Base-by-base conservation (phyloP, 2,329 filamentous ascomycete genomes). In the Aspergillus niger region DNA sequence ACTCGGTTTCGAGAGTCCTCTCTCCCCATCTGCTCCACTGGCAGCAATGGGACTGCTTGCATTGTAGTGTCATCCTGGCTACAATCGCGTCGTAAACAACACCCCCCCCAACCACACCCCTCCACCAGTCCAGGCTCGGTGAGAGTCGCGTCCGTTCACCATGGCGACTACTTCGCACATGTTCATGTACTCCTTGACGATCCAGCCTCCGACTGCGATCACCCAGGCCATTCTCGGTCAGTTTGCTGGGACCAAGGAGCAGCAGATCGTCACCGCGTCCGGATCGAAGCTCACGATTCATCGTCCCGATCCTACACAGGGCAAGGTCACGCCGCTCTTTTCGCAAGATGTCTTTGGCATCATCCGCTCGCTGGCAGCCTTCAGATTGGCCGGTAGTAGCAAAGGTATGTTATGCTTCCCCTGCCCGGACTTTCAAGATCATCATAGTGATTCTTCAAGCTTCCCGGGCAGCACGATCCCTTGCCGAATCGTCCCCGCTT, bases 101-200 rank as follows among this genome's bases (percentile, higher is more conserved):
- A n/a, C n/a, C 57, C 38, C 44, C 56, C 50, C 32, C 32, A 36
- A 36, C 32, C 32, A 36, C 32, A 22, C 56, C 39, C 32, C 58
- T 50, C 52, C 44, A 30, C 22, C 47, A 20, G 26, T 30, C 20
- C 61, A 60, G 60, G 63, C 55, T 61, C 63, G 43, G 54, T 60
- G 54, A 54, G 62, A 67, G 65, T 66, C 67, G 61, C 62, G 36
- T 62, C 39, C 66, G 70, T 74, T 76, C 80, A 82, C 61, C 76
- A 98, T 98, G 95, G 94, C 95, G 82, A 96, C 93, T 76, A 97
- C 94, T 63, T 97, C 93, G 67, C 94, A 94, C 77, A 96, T 97
- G 92, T 97, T 97, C 78, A 89, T 99, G 81, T 99, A 99, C 82
- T 95, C 92, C 72, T 85, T 99, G 81, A 98, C 95, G 69, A 89